Percentiles rank a stretch among this genome's conserved stretches.
These are phyloP conservation scores for Leccinum huronense DNA, from an alignment of 1,284 basidiomycete species.

Conservation along the genomic window DNA sequence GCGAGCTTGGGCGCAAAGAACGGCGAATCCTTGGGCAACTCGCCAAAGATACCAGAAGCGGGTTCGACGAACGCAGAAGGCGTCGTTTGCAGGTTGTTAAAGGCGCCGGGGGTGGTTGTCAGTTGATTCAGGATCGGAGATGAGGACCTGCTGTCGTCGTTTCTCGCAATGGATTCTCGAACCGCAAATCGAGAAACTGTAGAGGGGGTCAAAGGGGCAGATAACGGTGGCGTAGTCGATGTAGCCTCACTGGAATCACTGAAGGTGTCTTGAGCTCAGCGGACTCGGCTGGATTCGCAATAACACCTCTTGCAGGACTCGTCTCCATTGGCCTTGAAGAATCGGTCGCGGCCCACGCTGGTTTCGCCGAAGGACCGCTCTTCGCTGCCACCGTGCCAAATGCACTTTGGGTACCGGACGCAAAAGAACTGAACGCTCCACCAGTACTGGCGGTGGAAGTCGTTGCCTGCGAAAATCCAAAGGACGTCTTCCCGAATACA, in stretches of 20 bases:
- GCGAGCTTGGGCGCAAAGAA: constrained; percentile 48
- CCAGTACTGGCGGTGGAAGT: constrained; percentile 10
- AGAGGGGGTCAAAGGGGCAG: not conserved
- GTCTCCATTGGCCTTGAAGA: constrained; percentile 14
- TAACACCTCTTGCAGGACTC: constrained; percentile 2
- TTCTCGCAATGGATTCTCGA: constrained; percentile 19
- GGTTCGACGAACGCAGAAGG: constrained; percentile 40
- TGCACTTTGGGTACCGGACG: constrained; percentile 23
- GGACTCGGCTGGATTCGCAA: constrained; percentile 2
- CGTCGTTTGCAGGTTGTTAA: constrained; percentile 37
- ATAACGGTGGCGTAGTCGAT: constrained; percentile 1
- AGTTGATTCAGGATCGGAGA: constrained; percentile 21
- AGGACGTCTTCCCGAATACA: constrained; percentile 24
- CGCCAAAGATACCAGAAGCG: constrained; percentile 39
- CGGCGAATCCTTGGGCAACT: constrained; percentile 44
- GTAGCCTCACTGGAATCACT: constrained; percentile 6
- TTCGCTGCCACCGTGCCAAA: constrained; percentile 25
- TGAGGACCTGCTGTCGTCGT: constrained; percentile 32
- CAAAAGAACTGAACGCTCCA: constrained; percentile 36
- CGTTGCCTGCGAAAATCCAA: constrained; percentile 15
- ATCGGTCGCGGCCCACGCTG: constrained; percentile 21
- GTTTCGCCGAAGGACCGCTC: constrained; percentile 20
- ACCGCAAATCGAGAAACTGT: constrained; percentile 6
- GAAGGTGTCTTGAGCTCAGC: constrained; percentile 9
- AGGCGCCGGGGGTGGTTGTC: constrained; percentile 34